Conservation (phyloP, 1,284 basidiomycete species). For the Moesziomyces globuligerus region DNA sequence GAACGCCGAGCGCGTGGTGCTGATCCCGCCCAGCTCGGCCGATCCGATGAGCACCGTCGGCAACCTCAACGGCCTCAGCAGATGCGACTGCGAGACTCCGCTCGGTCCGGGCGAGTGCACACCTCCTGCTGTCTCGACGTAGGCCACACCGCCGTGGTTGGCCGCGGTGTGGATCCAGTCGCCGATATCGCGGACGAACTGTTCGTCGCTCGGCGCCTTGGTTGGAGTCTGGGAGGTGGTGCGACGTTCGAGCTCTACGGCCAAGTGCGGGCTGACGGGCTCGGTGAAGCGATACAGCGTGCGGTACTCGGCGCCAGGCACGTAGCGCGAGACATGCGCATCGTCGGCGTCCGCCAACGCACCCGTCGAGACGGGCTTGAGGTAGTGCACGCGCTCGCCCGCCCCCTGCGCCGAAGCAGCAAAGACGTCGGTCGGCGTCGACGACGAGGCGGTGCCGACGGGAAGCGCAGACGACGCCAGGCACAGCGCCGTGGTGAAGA, state of each 20-base stretch:
- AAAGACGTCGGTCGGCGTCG: constrained; percentile 21
- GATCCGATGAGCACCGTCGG: constrained; percentile 90
- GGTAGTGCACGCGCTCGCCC: constrained; percentile 58
- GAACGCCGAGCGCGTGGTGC: constrained; percentile 90
- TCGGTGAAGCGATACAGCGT: constrained; percentile 87
- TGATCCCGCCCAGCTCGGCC: constrained; percentile 90
- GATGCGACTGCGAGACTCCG: constrained; percentile 78
- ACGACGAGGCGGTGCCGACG: not conserved
- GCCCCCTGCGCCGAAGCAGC: constrained; percentile 15
- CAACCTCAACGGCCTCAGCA: constrained; percentile 74
- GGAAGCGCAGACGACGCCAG: constrained; percentile 56
- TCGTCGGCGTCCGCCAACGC: constrained; percentile 54
- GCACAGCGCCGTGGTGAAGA: constrained; percentile 65
- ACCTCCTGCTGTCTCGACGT: constrained; percentile 93
- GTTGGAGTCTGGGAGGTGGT: no score
- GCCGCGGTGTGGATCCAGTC: constrained; percentile 74
- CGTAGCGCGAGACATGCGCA: constrained; percentile 48
- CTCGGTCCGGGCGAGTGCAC: constrained; percentile 90
- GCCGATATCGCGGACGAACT: constrained; percentile 77
- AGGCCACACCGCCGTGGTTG: constrained; percentile 71
- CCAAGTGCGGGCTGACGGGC: constrained; percentile 92
- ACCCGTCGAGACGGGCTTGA: constrained; percentile 66
- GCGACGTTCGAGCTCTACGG: constrained; percentile 75
- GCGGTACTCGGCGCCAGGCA: constrained; percentile 69
- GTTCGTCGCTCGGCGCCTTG: constrained; percentile 72